Percentiles rank a stretch among this genome's conserved stretches.
These are phyloP conservation scores for Aspergillus taichungensis DNA, from an alignment of 495 filamentous ascomycete genomes.

Conservation along the genomic window DNA sequence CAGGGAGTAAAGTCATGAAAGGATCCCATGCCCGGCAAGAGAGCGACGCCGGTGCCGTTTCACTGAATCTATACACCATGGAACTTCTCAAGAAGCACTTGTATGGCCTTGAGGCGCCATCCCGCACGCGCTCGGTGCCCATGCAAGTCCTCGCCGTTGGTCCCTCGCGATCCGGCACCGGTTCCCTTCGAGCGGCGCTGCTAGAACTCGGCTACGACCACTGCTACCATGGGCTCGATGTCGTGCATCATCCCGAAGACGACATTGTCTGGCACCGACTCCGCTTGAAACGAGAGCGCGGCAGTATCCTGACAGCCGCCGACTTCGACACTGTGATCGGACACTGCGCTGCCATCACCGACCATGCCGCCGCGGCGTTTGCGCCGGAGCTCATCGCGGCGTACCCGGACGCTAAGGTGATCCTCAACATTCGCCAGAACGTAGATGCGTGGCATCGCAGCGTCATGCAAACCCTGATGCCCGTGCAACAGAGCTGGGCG, in stretches of 20 bases:
- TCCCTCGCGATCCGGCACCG: slow-evolving; percentile 20
- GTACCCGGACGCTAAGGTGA: slow-evolving; percentile 51
- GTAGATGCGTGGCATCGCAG: slow-evolving; percentile 32
- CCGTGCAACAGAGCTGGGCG: slow-evolving; percentile 3
- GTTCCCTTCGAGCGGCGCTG: slow-evolving; percentile 20
- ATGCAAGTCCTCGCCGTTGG: slow-evolving; percentile 22
- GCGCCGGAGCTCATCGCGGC: slow-evolving; percentile 48
- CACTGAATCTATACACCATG: too few species aligned
- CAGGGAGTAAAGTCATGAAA: too few species aligned
- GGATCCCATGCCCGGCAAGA: too few species aligned
- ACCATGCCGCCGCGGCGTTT: slow-evolving; percentile 46
- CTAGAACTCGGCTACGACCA: slow-evolving; percentile 16
- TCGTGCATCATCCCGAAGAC: background rate
- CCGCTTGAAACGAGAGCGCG: background rate
- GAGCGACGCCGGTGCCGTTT: too few species aligned
- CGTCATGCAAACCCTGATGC: slow-evolving; percentile 7
- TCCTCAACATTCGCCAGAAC: slow-evolving; percentile 41
- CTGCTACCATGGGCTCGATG: slow-evolving; percentile 19
- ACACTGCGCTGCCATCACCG: slow-evolving; percentile 42
- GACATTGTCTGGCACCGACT: background rate
- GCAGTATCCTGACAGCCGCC: slow-evolving; percentile 8
- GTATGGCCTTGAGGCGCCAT: slow-evolving; percentile 12
- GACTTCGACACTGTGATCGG: slow-evolving; percentile 41
- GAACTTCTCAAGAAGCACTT: background rate
- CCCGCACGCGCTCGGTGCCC: slow-evolving; percentile 5